phyloP scores from a whole-genome alignment of 73 alveolate genomes.

The Paramecium pentaurelia region DNA sequence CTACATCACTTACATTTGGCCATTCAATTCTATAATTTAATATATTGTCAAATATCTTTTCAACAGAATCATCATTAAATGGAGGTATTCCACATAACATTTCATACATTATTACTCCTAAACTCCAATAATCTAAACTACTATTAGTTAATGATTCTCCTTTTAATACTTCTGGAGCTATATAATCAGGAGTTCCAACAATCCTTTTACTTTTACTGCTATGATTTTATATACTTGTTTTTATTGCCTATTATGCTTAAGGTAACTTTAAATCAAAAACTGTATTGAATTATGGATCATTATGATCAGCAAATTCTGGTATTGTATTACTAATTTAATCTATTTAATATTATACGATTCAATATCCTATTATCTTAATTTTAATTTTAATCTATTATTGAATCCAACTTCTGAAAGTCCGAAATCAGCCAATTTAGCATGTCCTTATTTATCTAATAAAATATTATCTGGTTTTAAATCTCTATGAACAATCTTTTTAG shows the following conservation, averaged over 20 bases:
- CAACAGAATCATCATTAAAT: constrained; percentile 67
- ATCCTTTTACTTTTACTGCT: constrained; percentile 47
- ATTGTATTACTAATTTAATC: not conserved
- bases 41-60: constrained; percentile 69
- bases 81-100: constrained; percentile 73
- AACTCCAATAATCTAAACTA: constrained; percentile 58
- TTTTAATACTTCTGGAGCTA: constrained; percentile 72
- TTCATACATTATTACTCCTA: constrained; percentile 79
- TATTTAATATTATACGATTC: not conserved
- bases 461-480: constrained; percentile 84
- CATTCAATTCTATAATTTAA: constrained; percentile 63
- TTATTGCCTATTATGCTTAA: constrained; percentile 15
- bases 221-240: constrained; percentile 27
- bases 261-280: constrained; percentile 39
- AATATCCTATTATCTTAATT: constrained; percentile 60
- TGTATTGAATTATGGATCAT: not conserved
- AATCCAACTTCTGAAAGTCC: constrained; percentile 68
- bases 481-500: constrained; percentile 75
- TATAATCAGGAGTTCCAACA: constrained; percentile 70
- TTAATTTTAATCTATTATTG: constrained; percentile 63
- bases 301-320: constrained; percentile 40
- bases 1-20: constrained; percentile 63
- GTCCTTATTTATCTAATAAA: constrained; percentile 73
- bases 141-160: constrained; percentile 52
- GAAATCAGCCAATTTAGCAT: constrained; percentile 77